Conservation (phyloP, 305 asterid species). For the Ilex paraguariensis region DNA sequence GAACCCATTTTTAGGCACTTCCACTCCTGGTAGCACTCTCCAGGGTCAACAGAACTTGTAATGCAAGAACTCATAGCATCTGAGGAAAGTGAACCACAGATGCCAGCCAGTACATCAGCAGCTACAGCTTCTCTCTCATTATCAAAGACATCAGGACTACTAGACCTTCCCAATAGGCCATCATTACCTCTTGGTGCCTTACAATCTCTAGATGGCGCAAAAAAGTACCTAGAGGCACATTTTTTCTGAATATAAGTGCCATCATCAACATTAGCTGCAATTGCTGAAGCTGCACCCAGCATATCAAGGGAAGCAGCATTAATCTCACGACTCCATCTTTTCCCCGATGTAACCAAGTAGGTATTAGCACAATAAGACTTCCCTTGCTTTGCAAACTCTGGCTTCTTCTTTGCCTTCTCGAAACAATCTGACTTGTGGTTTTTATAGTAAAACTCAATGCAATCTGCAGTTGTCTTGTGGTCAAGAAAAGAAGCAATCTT, state of each 20-base stretch:
- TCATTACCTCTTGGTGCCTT: slow-evolving; percentile 34
- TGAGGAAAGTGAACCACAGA: slow-evolving; percentile 90
- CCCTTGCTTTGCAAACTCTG: slow-evolving; percentile 49
- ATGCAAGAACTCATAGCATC: slow-evolving; percentile 97
- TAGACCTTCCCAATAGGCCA: slow-evolving; percentile 39
- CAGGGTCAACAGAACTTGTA: slow-evolving; percentile 81
- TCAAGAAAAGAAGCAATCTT: slow-evolving; percentile 79
- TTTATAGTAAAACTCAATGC: slow-evolving; percentile 93
- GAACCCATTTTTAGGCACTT: slow-evolving; percentile 49
- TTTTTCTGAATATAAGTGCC: slow-evolving; percentile 43
- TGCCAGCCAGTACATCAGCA: slow-evolving; percentile 96
- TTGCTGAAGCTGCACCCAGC: slow-evolving; percentile 74
- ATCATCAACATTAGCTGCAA: slow-evolving; percentile 55
- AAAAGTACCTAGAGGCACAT: slow-evolving; percentile 34
- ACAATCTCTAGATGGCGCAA: slow-evolving; percentile 32
- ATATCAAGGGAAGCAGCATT: slow-evolving; percentile 83
- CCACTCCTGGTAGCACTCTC: slow-evolving; percentile 63
- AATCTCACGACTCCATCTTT: slow-evolving; percentile 76
- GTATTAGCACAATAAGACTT: slow-evolving; percentile 53
- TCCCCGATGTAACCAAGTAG: slow-evolving; percentile 76
- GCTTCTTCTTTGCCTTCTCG: slow-evolving; percentile 62
- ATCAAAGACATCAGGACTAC: slow-evolving; percentile 49
- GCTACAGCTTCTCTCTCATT: slow-evolving; percentile 78
- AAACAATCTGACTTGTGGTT: slow-evolving; percentile 86
- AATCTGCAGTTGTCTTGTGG: slow-evolving; percentile 82